These are phyloP conservation scores for Zygoascus biomembranicola DNA, from an alignment of 805 yeast genomes.

Conservation along the genomic window DNA sequence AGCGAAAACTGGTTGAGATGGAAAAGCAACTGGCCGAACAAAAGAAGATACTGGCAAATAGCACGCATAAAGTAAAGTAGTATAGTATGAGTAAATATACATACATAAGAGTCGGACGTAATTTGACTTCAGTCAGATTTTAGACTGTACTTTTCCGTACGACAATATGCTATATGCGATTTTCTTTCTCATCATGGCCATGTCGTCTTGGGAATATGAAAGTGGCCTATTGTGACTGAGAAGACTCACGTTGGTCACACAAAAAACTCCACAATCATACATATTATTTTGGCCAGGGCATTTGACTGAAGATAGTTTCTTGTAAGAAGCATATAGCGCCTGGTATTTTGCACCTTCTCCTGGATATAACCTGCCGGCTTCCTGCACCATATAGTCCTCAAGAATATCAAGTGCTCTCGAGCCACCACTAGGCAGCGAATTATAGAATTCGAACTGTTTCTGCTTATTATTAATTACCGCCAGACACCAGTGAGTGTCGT, in stretches of 20 bases:
- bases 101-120: not conserved
- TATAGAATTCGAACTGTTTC: conserved; percentile 60
- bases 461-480: conserved; percentile 63
- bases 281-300: conserved; percentile 89
- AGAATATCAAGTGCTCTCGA: conserved; percentile 39
- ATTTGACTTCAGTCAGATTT: not conserved
- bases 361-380: conserved; percentile 46
- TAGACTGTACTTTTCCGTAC: not conserved
- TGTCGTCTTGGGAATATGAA: conserved; percentile 57
- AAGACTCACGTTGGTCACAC: conserved; percentile 67
- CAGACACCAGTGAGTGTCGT: conserved; percentile 86
- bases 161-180: conserved; percentile 53
- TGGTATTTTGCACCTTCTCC: conserved; percentile 28
- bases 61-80: not conserved
- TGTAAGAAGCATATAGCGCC: conserved; percentile 26
- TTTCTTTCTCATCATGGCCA: conserved; percentile 53
- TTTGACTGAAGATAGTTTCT: conserved; percentile 18
- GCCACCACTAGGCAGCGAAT: conserved; percentile 52
- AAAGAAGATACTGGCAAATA: conserved; percentile 15
- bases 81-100: not conserved
- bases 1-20: conserved; percentile 38
- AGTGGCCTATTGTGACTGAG: conserved; percentile 41
- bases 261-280: conserved; percentile 90
- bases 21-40: conserved; percentile 31
- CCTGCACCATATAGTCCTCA: conserved; percentile 56